Conservation (phyloP, 2,329 filamentous ascomycete genomes). For the Colletotrichum eremochloae region DNA sequence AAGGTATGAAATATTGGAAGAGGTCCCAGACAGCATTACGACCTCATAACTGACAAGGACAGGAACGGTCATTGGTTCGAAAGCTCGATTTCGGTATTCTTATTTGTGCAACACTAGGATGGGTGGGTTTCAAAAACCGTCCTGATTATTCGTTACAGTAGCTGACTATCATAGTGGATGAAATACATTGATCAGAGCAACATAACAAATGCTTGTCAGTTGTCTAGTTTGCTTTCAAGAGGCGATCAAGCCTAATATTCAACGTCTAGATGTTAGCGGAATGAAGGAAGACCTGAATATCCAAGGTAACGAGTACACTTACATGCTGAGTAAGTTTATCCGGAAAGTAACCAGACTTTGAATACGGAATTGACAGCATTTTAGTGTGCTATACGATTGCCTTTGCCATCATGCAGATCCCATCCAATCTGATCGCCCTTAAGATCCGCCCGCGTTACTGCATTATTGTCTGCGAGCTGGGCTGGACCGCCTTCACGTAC, state of each 20-base stretch:
- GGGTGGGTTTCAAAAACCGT: not conserved
- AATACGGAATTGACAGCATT: not conserved
- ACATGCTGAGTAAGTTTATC: conserved; percentile 20
- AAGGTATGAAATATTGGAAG: not conserved
- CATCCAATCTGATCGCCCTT: conserved; percentile 77
- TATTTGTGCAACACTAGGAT: conserved; percentile 22
- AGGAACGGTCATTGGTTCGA: conserved; percentile 23
- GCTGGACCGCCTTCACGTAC: conserved; percentile 23
- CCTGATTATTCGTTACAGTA: not conserved
- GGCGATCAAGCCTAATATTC: not conserved
- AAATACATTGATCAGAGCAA: conserved; percentile 34
- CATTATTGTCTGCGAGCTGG: conserved; percentile 61
- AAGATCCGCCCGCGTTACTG: conserved; percentile 73
- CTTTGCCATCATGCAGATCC: conserved; percentile 73
- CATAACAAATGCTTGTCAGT: conserved; percentile 32
- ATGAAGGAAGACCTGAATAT: conserved; percentile 31
- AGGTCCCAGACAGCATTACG: too few relatives aligned
- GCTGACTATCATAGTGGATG: conserved; percentile 18
- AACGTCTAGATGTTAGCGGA: not conserved
- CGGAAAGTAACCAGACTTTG: not conserved
- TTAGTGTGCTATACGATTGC: conserved; percentile 58
- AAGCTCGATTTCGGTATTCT: conserved; percentile 28
- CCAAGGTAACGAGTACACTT: conserved; percentile 25
- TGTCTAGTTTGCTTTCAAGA: not conserved
- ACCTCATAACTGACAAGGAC: not conserved